Evolutionary conservation across 192 early-diverging fungal genomes (phyloP), one percentile per base, ranked within the genome.

Genomic region (Coemansia sp.): DNA sequence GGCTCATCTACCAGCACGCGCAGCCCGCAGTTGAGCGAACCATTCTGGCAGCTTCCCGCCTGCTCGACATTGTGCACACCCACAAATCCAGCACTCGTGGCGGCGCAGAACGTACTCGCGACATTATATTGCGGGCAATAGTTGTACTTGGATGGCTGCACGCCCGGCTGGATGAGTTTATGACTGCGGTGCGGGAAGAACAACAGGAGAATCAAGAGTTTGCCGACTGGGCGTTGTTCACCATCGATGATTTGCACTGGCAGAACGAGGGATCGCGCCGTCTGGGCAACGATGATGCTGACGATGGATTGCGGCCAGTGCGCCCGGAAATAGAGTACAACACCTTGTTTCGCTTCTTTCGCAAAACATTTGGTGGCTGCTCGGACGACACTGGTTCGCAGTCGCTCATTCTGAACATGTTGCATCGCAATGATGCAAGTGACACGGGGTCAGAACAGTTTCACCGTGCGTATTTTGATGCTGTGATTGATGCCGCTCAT

Each of bases 181-280:
- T 71, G 57, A 15, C 19, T 3, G 37, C 17, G 5, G 14, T 78
- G 9, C 60, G 59, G 3, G 69, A 68, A 2, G 75, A 78, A 51
- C 75, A 78, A 63, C 57, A 55, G 22, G 69, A 72, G 38, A 72
- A 72, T 55, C 75, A 78, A 20, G 69, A 62, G 53, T 78, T 78
- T 68, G 65, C 53, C 8, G 75, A 78, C 47, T 78, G 75, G 75
- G 75, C 75, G 9, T 38, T 72, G 4, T 62, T 71, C 28, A 58
- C 62, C 14, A 65, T 78, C 1, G 65, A 78, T 14, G 75, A 78
- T 26, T 10, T 78, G 51, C 54, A 71, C 22, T 78, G 75, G 75
- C 75, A 78, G 46, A 78, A 71, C 55, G 69, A 72, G 10, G 75
- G 75, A 2, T 58, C 69, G 15, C 65, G 64, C 46, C 62, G 64